Conservation (phyloP, 73 alveolate species). For the Blepharisma japonicum region DNA sequence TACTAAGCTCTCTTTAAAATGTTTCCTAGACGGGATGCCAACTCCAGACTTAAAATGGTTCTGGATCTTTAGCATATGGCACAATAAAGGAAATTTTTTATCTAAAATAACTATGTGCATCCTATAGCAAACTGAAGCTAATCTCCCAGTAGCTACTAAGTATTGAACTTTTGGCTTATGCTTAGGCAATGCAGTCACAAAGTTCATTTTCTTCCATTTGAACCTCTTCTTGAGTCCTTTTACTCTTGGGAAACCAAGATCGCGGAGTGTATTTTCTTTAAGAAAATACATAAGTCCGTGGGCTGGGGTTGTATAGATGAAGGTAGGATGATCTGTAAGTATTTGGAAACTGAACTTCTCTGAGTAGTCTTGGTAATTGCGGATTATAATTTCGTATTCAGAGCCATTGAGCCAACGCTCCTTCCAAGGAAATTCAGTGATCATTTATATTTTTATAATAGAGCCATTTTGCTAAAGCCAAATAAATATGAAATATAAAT, state of each 20-base stretch:
- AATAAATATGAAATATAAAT: too few species aligned
- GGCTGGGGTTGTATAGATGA: conserved; percentile 17
- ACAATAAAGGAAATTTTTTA: neutral
- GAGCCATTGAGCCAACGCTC: conserved; percentile 64
- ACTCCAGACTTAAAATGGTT: neutral
- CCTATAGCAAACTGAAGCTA: neutral
- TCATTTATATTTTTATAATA: conserved; percentile 15
- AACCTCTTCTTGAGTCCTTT: conserved; percentile 32
- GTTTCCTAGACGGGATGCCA: conserved; percentile 1
- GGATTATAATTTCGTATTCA: conserved; percentile 58
- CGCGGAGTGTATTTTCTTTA: conserved; percentile 51
- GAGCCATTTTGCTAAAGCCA: too few species aligned
- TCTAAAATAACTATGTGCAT: conserved; percentile 8
- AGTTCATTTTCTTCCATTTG: conserved; percentile 53
- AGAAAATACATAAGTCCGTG: conserved; percentile 61
- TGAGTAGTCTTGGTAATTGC: conserved; percentile 40
- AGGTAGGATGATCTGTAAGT: neutral
- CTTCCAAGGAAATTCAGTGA: conserved; percentile 47
- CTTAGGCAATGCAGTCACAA: conserved; percentile 50
- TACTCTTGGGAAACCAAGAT: conserved; percentile 64
- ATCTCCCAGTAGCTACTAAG: conserved; percentile 41
- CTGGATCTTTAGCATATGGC: conserved; percentile 24
- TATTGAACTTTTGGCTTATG: conserved; percentile 42
- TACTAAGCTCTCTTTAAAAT: neutral
- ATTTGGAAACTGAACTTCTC: conserved; percentile 27